phyloP scores from a whole-genome alignment of 2,329 filamentous ascomycete species.

The Microcera coccophila region DNA sequence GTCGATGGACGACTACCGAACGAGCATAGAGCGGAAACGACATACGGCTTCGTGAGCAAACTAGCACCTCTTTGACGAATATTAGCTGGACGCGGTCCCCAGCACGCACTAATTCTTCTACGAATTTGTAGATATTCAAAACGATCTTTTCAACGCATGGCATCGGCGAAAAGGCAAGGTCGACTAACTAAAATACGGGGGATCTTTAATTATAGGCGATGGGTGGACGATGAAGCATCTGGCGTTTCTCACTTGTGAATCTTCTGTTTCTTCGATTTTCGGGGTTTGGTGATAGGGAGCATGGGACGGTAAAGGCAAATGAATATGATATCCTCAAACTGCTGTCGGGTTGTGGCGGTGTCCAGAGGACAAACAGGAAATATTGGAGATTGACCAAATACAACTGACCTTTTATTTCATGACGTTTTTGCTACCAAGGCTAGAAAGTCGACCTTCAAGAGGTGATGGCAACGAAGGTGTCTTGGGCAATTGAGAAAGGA shows the following conservation, averaged over 20 bases:
- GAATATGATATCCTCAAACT: background rate
- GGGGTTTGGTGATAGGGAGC: background rate
- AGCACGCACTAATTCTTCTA: conserved; percentile 1
- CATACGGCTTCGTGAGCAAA: background rate
- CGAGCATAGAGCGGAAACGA: conserved; percentile 22
- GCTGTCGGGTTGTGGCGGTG: background rate
- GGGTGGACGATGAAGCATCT: too few relatives aligned
- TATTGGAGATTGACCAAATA: conserved; percentile 7
- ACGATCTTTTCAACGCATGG: conserved; percentile 17
- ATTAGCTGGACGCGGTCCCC: too few relatives aligned
- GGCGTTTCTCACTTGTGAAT: conserved; percentile 1
- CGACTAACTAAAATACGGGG: conserved; percentile 10
- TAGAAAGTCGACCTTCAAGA: too few relatives aligned
- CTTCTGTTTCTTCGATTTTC: background rate
- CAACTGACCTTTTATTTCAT: conserved; percentile 6
- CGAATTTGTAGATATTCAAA: background rate
- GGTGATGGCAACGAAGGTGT: background rate
- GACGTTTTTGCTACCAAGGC: too few relatives aligned
- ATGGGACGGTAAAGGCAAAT: conserved; percentile 3
- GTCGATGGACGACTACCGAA: conserved; percentile 56
- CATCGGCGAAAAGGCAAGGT: conserved; percentile 23
- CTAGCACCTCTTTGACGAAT: background rate
- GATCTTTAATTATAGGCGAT: conserved; percentile 3
- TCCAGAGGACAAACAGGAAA: background rate
- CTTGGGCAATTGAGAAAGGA: background rate